A percentile compares a stretch with the other conserved stretches of the same genome.
phyloP scores from a whole-genome alignment of 805 yeast species.

The Scheffersomyces lignosus region DNA sequence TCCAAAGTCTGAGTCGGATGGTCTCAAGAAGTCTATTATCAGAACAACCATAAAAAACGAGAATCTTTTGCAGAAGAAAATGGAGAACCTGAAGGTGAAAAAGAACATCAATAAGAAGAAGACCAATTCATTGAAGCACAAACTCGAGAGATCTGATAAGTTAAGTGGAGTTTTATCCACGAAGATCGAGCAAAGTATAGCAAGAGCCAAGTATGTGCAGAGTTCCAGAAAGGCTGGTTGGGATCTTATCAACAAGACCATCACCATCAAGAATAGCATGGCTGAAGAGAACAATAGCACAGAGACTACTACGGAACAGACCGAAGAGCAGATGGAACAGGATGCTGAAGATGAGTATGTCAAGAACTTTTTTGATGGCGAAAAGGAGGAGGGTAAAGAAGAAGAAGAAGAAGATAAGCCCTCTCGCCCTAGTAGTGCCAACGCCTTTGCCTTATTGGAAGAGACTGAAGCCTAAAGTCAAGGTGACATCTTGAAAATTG shows the following conservation, averaged over 20 bases:
- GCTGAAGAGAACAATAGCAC: constrained; percentile 8
- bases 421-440: constrained; percentile 12
- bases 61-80: constrained; percentile 55
- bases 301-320: constrained; percentile 9
- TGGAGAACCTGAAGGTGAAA: constrained; percentile 39
- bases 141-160: constrained; percentile 50
- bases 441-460: constrained; percentile 39
- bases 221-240: constrained; percentile 67
- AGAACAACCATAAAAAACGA: constrained; percentile 69
- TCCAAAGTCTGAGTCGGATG: constrained; percentile 62
- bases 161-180: constrained; percentile 56
- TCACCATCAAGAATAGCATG: constrained; percentile 27
- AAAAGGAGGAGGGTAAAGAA: constrained; percentile 9
- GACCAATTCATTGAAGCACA: constrained; percentile 29
- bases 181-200: constrained; percentile 64
- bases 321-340: constrained; percentile 26
- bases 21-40: constrained; percentile 61
- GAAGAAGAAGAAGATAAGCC: constrained; percentile 2
- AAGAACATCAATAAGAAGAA: constrained; percentile 33
- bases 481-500: not conserved
- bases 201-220: constrained; percentile 62
- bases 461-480: constrained; percentile 32
- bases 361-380: constrained; percentile 25
- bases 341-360: constrained; percentile 40
- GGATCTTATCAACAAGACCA: constrained; percentile 62